Evolutionary conservation across 345 rosid genomes (phyloP).

Genomic region (Orychophragmus violaceus): DNA sequence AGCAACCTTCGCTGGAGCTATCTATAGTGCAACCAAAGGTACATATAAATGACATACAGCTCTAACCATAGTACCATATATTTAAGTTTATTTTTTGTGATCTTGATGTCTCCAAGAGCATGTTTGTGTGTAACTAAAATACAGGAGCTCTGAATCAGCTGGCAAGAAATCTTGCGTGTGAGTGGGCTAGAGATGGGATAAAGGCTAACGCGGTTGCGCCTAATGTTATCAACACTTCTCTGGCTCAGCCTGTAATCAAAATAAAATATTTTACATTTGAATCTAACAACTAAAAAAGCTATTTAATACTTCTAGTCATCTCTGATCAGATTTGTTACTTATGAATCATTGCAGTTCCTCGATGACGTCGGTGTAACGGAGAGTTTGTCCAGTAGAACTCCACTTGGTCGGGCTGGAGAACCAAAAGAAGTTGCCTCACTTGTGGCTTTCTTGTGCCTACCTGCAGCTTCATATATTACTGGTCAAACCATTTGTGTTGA

Average conservation of each 20-base stretch:
- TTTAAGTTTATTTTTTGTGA: too few relatives aligned
- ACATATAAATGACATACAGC: neutral
- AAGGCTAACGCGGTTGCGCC: constrained; percentile 53
- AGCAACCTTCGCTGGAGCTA: constrained; percentile 1
- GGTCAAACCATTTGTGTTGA: constrained; percentile 50
- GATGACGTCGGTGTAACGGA: neutral
- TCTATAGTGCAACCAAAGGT: constrained; percentile 39
- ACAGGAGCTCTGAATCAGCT: constrained; percentile 52
- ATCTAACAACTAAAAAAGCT: neutral
- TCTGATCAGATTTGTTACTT: neutral
- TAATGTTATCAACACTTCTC: constrained; percentile 34
- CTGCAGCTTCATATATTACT: constrained; percentile 49
- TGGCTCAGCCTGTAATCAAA: constrained; percentile 22
- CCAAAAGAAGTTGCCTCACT: constrained; percentile 44
- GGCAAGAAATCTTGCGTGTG: constrained; percentile 57
- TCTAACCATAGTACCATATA: neutral
- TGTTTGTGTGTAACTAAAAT: neutral
- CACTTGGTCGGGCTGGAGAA: constrained; percentile 40
- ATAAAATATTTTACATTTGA: neutral
- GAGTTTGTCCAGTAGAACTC: constrained; percentile 25
- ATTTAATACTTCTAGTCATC: neutral
- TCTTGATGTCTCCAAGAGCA: too few relatives aligned
- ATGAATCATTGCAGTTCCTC: neutral
- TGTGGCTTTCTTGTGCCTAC: constrained; percentile 50
- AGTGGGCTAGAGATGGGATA: constrained; percentile 63